Evolutionary conservation across 495 filamentous ascomycete genomes (phyloP).

Genomic region (Letharia lupina): DNA sequence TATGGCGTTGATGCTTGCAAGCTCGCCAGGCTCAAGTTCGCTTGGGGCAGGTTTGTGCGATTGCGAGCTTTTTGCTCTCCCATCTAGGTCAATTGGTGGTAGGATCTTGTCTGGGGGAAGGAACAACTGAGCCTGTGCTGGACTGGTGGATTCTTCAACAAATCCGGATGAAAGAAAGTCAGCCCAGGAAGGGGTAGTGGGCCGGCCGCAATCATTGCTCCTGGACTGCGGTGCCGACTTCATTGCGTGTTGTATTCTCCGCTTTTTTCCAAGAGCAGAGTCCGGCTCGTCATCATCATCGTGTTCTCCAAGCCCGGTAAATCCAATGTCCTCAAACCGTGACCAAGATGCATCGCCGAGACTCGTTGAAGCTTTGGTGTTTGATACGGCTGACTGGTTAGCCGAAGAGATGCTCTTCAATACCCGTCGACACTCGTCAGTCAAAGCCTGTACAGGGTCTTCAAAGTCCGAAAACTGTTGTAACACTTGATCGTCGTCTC

Average conservation of each 20-base stretch:
- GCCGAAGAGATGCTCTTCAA: constrained; percentile 78
- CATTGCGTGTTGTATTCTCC: constrained; percentile 36
- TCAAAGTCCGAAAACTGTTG: constrained; percentile 80
- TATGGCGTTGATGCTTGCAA: constrained; percentile 79
- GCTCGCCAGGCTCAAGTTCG: constrained; percentile 77
- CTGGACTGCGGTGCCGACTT: constrained; percentile 55
- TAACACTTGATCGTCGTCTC: constrained; percentile 74
- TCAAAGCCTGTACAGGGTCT: constrained; percentile 79
- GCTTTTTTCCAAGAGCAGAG: constrained; percentile 25
- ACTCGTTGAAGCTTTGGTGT: constrained; percentile 58
- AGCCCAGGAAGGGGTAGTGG: constrained; percentile 94
- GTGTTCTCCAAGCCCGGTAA: constrained; percentile 67
- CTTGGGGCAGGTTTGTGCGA: constrained; percentile 68
- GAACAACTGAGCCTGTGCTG: constrained; percentile 51
- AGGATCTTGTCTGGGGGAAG: constrained; percentile 85
- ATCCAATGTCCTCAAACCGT: constrained; percentile 90
- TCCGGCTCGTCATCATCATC: constrained; percentile 51
- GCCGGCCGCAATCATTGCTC: constrained; percentile 59
- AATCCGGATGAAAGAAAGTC: constrained; percentile 95
- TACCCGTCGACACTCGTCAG: constrained; percentile 88
- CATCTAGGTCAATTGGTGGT: constrained; percentile 65
- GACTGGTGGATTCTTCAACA: constrained; percentile 54
- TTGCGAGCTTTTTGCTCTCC: constrained; percentile 74
- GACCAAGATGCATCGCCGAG: constrained; percentile 88
- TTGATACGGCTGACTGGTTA: constrained; percentile 70